Base-by-base conservation (phyloP, 768 basidiomycete genomes). In the Hydnum rufescens region DNA sequence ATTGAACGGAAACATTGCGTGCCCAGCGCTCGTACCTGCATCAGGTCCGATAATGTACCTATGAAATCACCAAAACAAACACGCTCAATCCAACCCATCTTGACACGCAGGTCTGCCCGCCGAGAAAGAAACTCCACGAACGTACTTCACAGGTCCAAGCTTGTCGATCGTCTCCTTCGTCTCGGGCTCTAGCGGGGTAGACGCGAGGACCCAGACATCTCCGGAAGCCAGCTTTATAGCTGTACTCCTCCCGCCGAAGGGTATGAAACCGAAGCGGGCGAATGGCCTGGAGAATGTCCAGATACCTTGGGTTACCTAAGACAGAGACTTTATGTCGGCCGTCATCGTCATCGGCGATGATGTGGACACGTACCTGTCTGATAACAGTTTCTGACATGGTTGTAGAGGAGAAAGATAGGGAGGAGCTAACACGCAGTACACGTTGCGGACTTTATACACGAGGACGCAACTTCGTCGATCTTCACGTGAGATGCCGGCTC, bases 151-250 rank as follows among this genome's bases (percentile, higher is more conserved):
- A 8, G 74, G 71, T 0, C 87, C 84, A 1, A 89, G 65, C 25
- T 71, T 68, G 44, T 75, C 69, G 5, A 87, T 63, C 43, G 73
- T 77, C 3, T 64, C 54, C 60, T 78, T 79, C 2, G 84, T 87
- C 26, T 76, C 75, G 2, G 67, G 66, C 32, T 75, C 73, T 51
- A 85, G 66, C 0, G 82, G 80, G 4, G 80, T 80, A 1, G 84
- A 87, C 0, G 83, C 86, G n/a, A 87, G 68, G 8, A 89, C 70
- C 76, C 84, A 90, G 26, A 90, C 77, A 8, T 74, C 77, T 32
- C 80, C 44, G 49, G 73, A 71, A 34, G 65, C 64, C 23, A 90
- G 69, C 64, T 71, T 75, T 58, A 92, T 69, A 0, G 86, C 89
- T 0, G 87, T 92, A 4, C 84, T 79, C 43, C 89, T 70, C 19